phyloP scores from a whole-genome alignment of 106 monocot genomes.

The Platanthera zijinensis region DNA sequence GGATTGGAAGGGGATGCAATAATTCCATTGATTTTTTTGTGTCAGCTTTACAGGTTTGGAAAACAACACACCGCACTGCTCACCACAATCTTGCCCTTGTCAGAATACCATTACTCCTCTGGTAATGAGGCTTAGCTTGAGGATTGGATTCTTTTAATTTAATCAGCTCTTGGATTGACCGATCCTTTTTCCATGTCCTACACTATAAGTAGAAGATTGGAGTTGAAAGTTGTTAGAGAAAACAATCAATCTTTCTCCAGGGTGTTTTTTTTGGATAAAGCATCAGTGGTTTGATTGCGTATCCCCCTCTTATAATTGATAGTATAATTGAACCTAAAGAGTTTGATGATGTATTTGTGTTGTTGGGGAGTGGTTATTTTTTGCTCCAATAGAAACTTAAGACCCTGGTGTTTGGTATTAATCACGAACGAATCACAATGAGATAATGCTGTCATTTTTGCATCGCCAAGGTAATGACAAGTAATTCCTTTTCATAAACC shows the following conservation, averaged over 20 bases:
- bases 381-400: conserved; percentile 9
- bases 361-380: not conserved
- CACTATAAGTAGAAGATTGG: no score
- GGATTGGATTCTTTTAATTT: no score
- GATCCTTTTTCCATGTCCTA: no score
- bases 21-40: no score
- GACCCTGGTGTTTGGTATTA: not conserved
- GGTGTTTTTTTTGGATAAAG: not conserved
- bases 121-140: no score
- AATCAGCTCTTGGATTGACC: no score
- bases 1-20: no score
- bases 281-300: conserved; percentile 2
- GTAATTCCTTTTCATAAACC: not conserved
- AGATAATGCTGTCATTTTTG: conserved; percentile 9
- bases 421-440: not conserved
- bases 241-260: not conserved
- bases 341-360: not conserved
- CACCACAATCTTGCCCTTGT: no score
- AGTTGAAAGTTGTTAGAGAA: no score
- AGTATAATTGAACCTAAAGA: not conserved
- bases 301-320: not conserved
- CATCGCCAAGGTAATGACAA: not conserved
- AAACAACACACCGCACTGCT: no score
- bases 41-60: no score
- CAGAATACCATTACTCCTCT: no score